phyloP scores from a whole-genome alignment of 2,329 filamentous ascomycete genomes.

The Diaporthe sp. region DNA sequence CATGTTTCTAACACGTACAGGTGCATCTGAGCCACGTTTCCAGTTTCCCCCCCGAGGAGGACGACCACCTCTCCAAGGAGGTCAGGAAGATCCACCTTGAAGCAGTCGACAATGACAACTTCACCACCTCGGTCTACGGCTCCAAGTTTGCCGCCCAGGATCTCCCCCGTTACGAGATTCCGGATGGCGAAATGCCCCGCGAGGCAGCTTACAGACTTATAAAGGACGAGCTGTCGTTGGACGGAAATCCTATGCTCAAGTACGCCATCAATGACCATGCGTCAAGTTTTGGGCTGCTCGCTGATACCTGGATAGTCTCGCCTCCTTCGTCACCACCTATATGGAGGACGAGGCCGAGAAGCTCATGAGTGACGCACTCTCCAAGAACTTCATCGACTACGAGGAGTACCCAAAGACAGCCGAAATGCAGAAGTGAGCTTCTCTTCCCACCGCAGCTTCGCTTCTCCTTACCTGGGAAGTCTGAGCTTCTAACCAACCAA shows the following conservation, averaged over 20 bases:
- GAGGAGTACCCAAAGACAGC: conserved; percentile 87
- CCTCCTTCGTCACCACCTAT: conserved; percentile 95
- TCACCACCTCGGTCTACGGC: conserved; percentile 88
- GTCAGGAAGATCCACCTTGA: conserved; percentile 61
- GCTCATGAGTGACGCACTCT: conserved; percentile 92
- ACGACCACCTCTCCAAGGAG: conserved; percentile 50
- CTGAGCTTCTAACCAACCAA: neutral
- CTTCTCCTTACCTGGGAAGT: neutral
- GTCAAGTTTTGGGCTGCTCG: conserved; percentile 25
- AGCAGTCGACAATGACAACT: conserved; percentile 68
- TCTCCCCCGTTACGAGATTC: conserved; percentile 87
- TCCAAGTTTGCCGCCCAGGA: conserved; percentile 86
- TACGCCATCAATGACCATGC: conserved; percentile 53
- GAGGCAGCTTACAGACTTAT: conserved; percentile 98
- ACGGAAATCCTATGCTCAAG: conserved; percentile 92
- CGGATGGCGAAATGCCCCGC: conserved; percentile 89
- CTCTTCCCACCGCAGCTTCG: neutral
- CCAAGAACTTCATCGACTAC: conserved; percentile 96
- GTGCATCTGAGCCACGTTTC: conserved; percentile 57
- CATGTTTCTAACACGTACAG: neutral
- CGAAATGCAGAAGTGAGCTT: conserved; percentile 55
- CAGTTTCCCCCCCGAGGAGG: conserved; percentile 47
- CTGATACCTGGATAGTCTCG: conserved; percentile 69
- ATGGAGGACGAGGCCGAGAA: conserved; percentile 98
- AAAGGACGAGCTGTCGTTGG: conserved; percentile 91